phyloP scores from a whole-genome alignment of 495 filamentous ascomycete genomes.

The Thozetella sp. region DNA sequence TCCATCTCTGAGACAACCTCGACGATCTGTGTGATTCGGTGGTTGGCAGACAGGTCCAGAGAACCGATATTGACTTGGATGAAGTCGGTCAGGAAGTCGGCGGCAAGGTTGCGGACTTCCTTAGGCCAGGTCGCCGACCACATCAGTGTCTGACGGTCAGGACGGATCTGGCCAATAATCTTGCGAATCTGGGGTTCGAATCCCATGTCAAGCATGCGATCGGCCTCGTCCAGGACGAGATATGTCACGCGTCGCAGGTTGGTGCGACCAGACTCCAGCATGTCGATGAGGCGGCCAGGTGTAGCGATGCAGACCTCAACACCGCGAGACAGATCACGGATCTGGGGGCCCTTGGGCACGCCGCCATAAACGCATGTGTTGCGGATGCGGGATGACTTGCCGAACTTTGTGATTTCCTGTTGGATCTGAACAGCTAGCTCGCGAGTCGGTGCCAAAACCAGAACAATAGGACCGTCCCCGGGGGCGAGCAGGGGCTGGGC shows the following conservation, averaged over 20 bases:
- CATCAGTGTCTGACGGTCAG: constrained; percentile 99
- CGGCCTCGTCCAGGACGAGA: constrained; percentile 86
- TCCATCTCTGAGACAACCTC: constrained; percentile 95
- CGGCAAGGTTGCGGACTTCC: constrained; percentile 94
- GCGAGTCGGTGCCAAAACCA: constrained; percentile 93
- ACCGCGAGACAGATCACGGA: constrained; percentile 86
- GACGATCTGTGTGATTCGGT: constrained; percentile 96
- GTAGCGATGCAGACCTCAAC: constrained; percentile 95
- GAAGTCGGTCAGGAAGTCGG: constrained; percentile 93
- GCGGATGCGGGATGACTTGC: constrained; percentile 95
- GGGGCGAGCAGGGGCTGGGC: constrained; percentile 96
- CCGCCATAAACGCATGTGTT: constrained; percentile 99
- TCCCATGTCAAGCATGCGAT: constrained; percentile 92
- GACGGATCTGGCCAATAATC: constrained; percentile 96
- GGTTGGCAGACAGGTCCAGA: constrained; percentile 94
- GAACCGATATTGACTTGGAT: constrained; percentile 99
- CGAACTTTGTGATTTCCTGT: constrained; percentile 92
- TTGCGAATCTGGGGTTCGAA: constrained; percentile 91
- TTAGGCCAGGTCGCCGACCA: constrained; percentile 99
- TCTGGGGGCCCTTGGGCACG: constrained; percentile 95
- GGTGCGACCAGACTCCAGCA: constrained; percentile 96
- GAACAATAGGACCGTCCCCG: constrained; percentile 94
- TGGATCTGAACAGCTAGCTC: constrained; percentile 99
- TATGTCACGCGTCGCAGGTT: constrained; percentile 98
- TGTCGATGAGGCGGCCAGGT: constrained; percentile 95